phyloP scores from a whole-genome alignment of 1,284 basidiomycete species.

The Austroboletus novae-zelandiae region DNA sequence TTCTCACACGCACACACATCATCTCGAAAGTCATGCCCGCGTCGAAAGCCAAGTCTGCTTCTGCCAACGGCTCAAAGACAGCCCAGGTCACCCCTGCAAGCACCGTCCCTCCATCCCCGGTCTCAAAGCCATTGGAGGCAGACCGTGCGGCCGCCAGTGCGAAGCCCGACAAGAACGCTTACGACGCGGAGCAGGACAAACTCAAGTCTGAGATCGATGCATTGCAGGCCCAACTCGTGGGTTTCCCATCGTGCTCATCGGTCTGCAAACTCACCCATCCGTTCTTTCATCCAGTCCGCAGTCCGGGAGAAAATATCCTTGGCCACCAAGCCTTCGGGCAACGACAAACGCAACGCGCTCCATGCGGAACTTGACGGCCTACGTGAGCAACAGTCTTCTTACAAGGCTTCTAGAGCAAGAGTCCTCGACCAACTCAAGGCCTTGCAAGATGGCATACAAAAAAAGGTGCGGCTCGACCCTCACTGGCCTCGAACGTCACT shows the following conservation, averaged over 20 bases:
- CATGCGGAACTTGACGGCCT: slow-evolving; percentile 82
- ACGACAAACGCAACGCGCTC: slow-evolving; percentile 74
- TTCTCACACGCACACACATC: slow-evolving; percentile 8
- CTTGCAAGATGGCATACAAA: slow-evolving; percentile 77
- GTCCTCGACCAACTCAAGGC: slow-evolving; percentile 81
- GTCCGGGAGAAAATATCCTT: slow-evolving; percentile 79
- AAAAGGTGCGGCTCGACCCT: slow-evolving; percentile 62
- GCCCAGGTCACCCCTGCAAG: slow-evolving; percentile 37
- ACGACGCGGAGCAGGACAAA: slow-evolving; percentile 81
- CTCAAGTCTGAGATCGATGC: slow-evolving; percentile 83
- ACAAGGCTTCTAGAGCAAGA: slow-evolving; percentile 76
- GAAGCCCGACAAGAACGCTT: slow-evolving; percentile 79
- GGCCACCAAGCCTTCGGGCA: slow-evolving; percentile 57
- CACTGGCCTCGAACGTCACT: not conserved
- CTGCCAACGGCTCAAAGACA: slow-evolving; percentile 40
- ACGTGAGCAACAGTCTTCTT: slow-evolving; percentile 77
- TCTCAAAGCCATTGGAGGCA: slow-evolving; percentile 41
- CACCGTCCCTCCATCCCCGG: slow-evolving; percentile 50
- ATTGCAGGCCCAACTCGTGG: slow-evolving; percentile 76
- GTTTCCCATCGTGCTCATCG: slow-evolving; percentile 32
- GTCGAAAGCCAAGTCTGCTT: slow-evolving; percentile 52
- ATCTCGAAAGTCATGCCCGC: slow-evolving; percentile 40
- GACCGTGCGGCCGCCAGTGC: slow-evolving; percentile 43
- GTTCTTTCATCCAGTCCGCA: slow-evolving; percentile 50
- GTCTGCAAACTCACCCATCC: not conserved